phyloP scores from a whole-genome alignment of 2,329 filamentous ascomycete genomes.

The Pseudogymnoascus sp. region DNA sequence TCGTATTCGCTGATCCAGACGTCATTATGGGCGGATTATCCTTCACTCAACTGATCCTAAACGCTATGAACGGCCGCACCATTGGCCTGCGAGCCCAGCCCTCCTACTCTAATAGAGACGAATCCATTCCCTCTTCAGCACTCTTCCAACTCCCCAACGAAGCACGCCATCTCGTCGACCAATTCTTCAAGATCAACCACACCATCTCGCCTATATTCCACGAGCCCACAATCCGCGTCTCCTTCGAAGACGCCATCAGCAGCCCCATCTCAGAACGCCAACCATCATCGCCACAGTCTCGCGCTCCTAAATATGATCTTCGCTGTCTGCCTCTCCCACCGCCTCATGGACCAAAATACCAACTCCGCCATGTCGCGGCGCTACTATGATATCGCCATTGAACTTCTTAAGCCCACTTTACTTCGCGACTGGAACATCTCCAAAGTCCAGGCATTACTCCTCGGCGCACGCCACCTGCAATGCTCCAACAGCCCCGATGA shows the following conservation, averaged over 20 bases:
- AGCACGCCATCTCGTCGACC: neutral
- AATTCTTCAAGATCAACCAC: neutral
- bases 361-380: too few species aligned
- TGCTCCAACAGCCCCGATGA: too few species aligned
- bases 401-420: too few species aligned
- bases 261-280: neutral
- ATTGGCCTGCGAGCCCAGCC: neutral
- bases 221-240: neutral
- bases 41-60: conserved; percentile 16
- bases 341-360: too few species aligned
- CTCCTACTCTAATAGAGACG: too few species aligned
- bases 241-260: neutral
- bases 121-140: too few species aligned
- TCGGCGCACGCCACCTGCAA: too few species aligned
- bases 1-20: too few species aligned
- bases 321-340: neutral
- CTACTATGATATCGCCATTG: too few species aligned
- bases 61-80: conserved; percentile 14
- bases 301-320: conserved; percentile 9
- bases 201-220: conserved; percentile 1
- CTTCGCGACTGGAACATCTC: too few species aligned
- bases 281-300: neutral
- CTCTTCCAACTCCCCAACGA: neutral
- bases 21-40: too few species aligned
- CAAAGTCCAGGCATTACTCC: too few species aligned